phyloP scores from a whole-genome alignment of 176 grass and related monocot species.

The Triticum turgidum region DNA sequence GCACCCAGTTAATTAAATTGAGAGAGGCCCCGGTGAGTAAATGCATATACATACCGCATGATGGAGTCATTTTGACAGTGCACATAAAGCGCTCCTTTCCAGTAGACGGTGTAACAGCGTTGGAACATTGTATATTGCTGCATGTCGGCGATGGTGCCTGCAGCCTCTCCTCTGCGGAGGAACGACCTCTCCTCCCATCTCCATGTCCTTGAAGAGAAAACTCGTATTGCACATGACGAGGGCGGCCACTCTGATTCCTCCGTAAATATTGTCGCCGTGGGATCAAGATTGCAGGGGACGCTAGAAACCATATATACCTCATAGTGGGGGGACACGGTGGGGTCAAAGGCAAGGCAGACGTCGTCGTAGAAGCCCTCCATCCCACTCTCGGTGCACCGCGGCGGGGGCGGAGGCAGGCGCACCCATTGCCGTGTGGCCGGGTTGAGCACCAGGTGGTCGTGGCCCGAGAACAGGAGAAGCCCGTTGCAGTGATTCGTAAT shows the following conservation, averaged over 20 bases:
- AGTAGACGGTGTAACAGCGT: background rate
- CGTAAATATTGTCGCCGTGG: background rate
- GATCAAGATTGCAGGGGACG: background rate
- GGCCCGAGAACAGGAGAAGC: no score
- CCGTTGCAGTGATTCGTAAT: no score
- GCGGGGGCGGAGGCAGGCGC: background rate
- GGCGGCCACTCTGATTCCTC: background rate
- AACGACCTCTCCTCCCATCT: background rate
- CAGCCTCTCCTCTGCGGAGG: background rate
- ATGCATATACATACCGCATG: background rate
- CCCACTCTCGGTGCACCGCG: background rate
- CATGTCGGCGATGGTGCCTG: background rate
- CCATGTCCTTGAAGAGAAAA: background rate
- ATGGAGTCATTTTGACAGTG: background rate
- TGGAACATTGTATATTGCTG: rapidly evolving
- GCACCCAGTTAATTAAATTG: background rate
- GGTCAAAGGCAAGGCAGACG: background rate
- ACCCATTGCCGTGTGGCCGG: no score
- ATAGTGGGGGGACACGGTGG: background rate
- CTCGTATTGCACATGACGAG: background rate
- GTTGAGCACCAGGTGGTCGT: no score
- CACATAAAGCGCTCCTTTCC: background rate
- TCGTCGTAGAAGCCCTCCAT: background rate
- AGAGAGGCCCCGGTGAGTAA: background rate
- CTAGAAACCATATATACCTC: background rate